Conservation (phyloP, 1,284 basidiomycete genomes). For the Pseudozyma sp. region DNA sequence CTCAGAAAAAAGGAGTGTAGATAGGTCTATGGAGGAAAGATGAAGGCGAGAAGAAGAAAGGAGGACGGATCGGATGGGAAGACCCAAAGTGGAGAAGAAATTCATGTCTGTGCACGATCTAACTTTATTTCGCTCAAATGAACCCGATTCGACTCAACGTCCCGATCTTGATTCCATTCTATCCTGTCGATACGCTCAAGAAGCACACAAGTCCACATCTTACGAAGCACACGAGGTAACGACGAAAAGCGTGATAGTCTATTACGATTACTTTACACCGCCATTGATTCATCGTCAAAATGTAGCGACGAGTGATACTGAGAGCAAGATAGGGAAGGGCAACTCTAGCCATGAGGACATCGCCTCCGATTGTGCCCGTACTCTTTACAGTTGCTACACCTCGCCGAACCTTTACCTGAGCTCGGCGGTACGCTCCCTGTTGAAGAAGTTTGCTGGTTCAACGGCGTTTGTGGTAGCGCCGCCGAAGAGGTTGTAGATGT, state of each 20-base stretch:
- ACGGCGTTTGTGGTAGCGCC: slow-evolving; percentile 17
- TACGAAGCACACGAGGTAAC: no score
- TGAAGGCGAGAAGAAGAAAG: background rate
- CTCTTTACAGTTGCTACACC: slow-evolving; percentile 51
- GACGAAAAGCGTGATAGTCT: no score
- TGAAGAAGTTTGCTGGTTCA: slow-evolving; percentile 8
- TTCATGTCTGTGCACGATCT: background rate
- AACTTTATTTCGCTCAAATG: no score
- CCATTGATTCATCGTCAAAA: no score
- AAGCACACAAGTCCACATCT: no score
- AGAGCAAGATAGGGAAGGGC: background rate
- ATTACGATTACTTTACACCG: no score
- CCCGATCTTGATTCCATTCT: no score
- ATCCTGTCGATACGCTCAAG: no score
- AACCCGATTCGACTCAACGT: no score
- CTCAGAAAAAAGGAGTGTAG: no score
- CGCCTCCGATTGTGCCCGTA: slow-evolving; percentile 45
- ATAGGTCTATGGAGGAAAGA: background rate
- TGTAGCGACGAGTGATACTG: background rate
- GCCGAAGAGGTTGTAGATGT: background rate
- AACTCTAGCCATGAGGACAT: slow-evolving; percentile 34
- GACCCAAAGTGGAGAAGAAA: background rate
- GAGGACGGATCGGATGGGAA: no score
- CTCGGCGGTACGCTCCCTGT: slow-evolving; percentile 16
- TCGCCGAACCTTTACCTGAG: slow-evolving; percentile 38